Evolutionary conservation across 306 rosid genomes (phyloP).

Genomic region (Cyamopsis tetragonoloba): DNA sequence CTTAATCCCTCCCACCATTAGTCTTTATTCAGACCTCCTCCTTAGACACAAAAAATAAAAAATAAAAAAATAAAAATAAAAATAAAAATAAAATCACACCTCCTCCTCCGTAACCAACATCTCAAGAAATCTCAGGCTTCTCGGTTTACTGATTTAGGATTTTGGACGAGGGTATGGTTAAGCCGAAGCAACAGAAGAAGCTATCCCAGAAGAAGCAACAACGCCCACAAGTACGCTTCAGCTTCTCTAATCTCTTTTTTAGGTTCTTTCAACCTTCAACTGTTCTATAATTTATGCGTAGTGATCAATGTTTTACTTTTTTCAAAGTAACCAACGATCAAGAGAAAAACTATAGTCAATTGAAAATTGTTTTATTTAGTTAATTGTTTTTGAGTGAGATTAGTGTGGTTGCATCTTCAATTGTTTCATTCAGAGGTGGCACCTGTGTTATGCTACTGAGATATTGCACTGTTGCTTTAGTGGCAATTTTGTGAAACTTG

Average conservation of each 20-base stretch:
- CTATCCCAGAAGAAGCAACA: slow-evolving; percentile 35
- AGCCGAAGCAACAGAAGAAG: slow-evolving; percentile 48
- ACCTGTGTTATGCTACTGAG: not conserved
- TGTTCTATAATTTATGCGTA: not conserved
- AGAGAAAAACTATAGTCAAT: not conserved
- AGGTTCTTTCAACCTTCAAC: not conserved
- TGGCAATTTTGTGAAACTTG: not conserved
- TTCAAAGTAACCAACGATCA: not conserved
- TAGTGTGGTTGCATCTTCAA: not conserved
- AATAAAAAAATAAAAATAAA: too few relatives aligned
- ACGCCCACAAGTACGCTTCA: slow-evolving; percentile 27
- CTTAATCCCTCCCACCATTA: too few relatives aligned
- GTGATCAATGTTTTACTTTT: not conserved
- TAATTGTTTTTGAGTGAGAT: not conserved
- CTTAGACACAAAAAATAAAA: too few relatives aligned
- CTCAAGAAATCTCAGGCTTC: not conserved
- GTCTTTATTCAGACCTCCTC: too few relatives aligned
- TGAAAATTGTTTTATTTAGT: not conserved
- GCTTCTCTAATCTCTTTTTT: not conserved
- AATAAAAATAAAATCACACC: too few relatives aligned
- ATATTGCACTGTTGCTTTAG: not conserved
- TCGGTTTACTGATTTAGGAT: too few relatives aligned
- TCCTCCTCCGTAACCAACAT: not conserved
- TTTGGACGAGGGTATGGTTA: slow-evolving; percentile 33
- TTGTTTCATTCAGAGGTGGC: not conserved